phyloP scores from a whole-genome alignment of 345 rosid genomes.

The Citrus trifoliata region DNA sequence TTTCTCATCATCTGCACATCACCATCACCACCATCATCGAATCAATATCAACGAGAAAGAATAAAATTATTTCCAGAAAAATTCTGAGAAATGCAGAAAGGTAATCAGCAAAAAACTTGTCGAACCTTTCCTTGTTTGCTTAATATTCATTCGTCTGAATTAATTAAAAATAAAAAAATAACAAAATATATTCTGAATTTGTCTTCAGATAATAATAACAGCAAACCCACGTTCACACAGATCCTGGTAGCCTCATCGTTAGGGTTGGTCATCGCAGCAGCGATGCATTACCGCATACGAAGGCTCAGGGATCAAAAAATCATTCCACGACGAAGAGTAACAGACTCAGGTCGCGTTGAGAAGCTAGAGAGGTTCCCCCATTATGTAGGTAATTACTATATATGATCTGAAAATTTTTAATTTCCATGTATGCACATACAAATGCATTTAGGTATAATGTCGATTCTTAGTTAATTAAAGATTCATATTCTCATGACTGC shows the following conservation, averaged over 20 bases:
- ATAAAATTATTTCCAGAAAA: slow-evolving; percentile 7
- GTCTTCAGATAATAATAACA: slow-evolving; percentile 35
- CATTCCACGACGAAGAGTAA: slow-evolving; percentile 49
- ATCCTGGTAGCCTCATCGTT: slow-evolving; percentile 63
- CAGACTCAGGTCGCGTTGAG: slow-evolving; percentile 39
- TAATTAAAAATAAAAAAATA: neutral
- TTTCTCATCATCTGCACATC: slow-evolving; percentile 5
- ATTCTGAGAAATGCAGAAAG: slow-evolving; percentile 47
- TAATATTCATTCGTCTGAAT: neutral
- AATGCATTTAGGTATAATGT: neutral
- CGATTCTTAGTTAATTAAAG: neutral
- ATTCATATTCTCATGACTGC: neutral
- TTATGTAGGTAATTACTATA: slow-evolving; percentile 63
- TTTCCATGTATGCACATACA: neutral
- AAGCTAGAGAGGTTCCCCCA: slow-evolving; percentile 82
- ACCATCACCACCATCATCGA: slow-evolving; percentile 5
- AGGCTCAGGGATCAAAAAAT: slow-evolving; percentile 54
- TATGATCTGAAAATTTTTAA: neutral
- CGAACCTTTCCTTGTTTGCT: neutral
- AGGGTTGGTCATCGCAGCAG: slow-evolving; percentile 69
- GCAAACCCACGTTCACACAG: slow-evolving; percentile 46
- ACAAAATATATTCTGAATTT: neutral
- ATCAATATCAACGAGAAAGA: neutral
- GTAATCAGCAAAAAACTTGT: slow-evolving; percentile 14
- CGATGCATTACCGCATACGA: slow-evolving; percentile 43